Evolutionary conservation across 2,329 filamentous ascomycete genomes (phyloP).

Genomic region (Cladosporium velox): DNA sequence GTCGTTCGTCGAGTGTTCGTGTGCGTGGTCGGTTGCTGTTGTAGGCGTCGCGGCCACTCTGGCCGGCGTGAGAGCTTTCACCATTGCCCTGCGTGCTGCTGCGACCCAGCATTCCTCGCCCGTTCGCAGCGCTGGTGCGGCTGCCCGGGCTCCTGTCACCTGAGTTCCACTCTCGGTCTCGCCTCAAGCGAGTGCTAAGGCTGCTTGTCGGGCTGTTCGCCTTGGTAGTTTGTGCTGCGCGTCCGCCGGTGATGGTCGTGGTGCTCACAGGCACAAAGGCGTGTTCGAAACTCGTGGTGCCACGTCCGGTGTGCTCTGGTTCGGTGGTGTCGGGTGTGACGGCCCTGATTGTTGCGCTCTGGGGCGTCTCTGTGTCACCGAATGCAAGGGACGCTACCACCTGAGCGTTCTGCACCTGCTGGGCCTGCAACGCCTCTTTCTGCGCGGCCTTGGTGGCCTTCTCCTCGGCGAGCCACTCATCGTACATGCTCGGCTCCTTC

Average conservation of each 20-base stretch:
- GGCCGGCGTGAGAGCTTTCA: slow-evolving; percentile 24
- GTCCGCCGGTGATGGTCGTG: slow-evolving; percentile 31
- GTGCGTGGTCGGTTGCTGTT: slow-evolving; percentile 47
- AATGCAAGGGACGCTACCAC: slow-evolving; percentile 13
- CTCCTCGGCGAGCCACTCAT: slow-evolving; percentile 36
- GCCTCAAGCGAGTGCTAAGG: slow-evolving; percentile 22
- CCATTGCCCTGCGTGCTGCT: slow-evolving; percentile 33
- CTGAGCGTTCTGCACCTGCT: slow-evolving; percentile 14
- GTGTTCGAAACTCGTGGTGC: slow-evolving; percentile 35
- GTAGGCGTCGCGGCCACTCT: slow-evolving; percentile 31
- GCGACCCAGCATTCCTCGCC: slow-evolving; percentile 27
- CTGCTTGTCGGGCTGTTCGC: slow-evolving; percentile 12
- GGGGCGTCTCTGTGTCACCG: slow-evolving; percentile 16
- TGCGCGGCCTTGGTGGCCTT: slow-evolving; percentile 21
- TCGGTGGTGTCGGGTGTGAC: slow-evolving; percentile 20
- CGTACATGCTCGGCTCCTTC: slow-evolving; percentile 37
- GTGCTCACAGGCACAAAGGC: slow-evolving; percentile 33
- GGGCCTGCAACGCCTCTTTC: slow-evolving; percentile 9
- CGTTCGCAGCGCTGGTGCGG: slow-evolving; percentile 28
- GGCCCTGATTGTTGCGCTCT: slow-evolving; percentile 17
- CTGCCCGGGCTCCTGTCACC: slow-evolving; percentile 28
- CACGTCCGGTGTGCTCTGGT: slow-evolving; percentile 26
- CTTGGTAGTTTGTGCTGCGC: slow-evolving; percentile 10
- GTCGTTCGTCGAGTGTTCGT: slow-evolving; percentile 52
- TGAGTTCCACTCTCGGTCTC: slow-evolving; percentile 25